These are phyloP conservation scores for Saccharomyces eubayanus DNA, from an alignment of 805 yeast species.

Conservation along the genomic window DNA sequence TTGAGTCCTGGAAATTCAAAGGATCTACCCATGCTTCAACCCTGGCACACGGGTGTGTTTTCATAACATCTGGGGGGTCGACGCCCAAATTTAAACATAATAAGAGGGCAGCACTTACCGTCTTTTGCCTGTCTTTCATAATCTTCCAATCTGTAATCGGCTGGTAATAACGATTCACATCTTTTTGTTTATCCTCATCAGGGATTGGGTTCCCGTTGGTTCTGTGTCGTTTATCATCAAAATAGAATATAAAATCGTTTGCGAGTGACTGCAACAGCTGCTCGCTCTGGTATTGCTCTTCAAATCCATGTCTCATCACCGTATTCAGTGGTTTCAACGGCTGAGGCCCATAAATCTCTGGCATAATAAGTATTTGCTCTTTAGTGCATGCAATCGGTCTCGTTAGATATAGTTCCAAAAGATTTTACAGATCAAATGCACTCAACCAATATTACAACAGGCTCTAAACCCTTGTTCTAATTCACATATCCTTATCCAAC, in stretches of 20 bases:
- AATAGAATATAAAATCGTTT: constrained; percentile 70
- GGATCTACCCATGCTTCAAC: constrained; percentile 94
- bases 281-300: constrained; percentile 42
- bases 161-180: constrained; percentile 45
- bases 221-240: constrained; percentile 84
- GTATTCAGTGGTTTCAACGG: constrained; percentile 44
- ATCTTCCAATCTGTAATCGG: constrained; percentile 85
- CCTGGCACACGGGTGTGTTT: constrained; percentile 88
- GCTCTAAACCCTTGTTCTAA: not conserved
- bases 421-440: not conserved
- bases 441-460: not conserved
- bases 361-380: constrained; percentile 11
- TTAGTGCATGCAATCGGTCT: not conserved
- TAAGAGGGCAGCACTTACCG: constrained; percentile 87
- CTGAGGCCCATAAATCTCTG: constrained; percentile 27
- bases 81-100: constrained; percentile 88
- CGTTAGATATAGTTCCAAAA: not conserved
- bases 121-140: constrained; percentile 82
- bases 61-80: constrained; percentile 92
- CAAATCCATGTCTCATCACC: constrained; percentile 62
- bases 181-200: constrained; percentile 41
- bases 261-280: constrained; percentile 49
- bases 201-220: constrained; percentile 78
- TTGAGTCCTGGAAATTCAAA: constrained; percentile 66
- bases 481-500: not conserved